Evolutionary conservation across 2,329 filamentous ascomycete genomes (phyloP).

Genomic region (Paecilomyces fulvus): DNA sequence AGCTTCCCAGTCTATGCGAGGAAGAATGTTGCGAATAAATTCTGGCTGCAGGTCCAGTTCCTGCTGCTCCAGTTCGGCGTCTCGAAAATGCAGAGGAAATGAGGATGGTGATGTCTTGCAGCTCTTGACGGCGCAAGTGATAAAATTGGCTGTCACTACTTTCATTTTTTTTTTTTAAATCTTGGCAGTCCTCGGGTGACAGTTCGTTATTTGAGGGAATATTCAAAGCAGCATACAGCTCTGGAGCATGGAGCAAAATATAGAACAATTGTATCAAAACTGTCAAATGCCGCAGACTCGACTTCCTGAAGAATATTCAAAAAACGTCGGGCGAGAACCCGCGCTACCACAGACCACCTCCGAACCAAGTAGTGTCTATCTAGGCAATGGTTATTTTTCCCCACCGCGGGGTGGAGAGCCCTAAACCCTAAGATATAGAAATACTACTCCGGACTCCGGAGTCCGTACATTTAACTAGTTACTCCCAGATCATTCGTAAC

Average conservation of each 20-base stretch:
- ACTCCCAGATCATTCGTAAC: too few species aligned
- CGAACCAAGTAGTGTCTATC: background rate
- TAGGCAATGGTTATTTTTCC: background rate
- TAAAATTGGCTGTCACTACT: slow-evolving; percentile 88
- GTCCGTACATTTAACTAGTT: too few species aligned
- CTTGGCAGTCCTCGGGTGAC: background rate
- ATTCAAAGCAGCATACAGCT: background rate
- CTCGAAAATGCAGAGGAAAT: slow-evolving; percentile 85
- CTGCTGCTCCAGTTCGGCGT: slow-evolving; percentile 80
- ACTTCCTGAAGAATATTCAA: background rate
- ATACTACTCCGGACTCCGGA: background rate
- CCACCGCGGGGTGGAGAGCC: background rate
- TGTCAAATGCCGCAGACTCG: background rate
- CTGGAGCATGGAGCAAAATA: background rate
- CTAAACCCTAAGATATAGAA: background rate
- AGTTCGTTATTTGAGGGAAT: background rate
- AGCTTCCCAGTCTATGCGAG: slow-evolving; percentile 80
- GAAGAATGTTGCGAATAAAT: slow-evolving; percentile 76
- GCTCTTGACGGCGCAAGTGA: slow-evolving; percentile 90
- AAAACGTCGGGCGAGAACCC: background rate
- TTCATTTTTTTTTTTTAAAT: slow-evolving; percentile 59
- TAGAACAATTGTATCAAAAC: background rate
- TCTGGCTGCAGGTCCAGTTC: slow-evolving; percentile 73
- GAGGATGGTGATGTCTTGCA: slow-evolving; percentile 75
- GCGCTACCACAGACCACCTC: background rate